Conservation (phyloP, 768 basidiomycete genomes). For the Hygrophoropsis aurantiaca region DNA sequence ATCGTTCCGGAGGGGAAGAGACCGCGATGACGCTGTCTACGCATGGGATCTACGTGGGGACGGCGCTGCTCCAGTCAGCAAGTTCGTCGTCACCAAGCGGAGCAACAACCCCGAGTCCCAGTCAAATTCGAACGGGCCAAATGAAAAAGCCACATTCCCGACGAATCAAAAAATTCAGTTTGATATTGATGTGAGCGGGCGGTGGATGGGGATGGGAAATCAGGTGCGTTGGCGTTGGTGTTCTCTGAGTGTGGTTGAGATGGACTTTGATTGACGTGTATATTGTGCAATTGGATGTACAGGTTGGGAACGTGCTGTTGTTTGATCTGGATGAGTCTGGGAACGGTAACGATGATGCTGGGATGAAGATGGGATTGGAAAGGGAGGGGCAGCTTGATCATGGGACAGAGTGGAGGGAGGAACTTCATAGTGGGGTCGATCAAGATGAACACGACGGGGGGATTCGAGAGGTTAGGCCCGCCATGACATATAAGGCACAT, state of each 20-base stretch:
- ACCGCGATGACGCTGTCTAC: constrained; percentile 57
- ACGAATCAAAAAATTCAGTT: constrained; percentile 84
- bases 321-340: constrained; percentile 53
- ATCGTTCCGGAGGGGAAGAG: constrained; percentile 66
- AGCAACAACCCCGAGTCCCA: no score
- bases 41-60: constrained; percentile 79
- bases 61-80: constrained; percentile 39
- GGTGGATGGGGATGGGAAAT: constrained; percentile 63
- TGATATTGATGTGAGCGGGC: constrained; percentile 70
- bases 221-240: constrained; percentile 45
- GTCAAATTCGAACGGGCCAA: no score
- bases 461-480: not conserved
- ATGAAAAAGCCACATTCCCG: not conserved
- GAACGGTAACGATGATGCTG: constrained; percentile 6
- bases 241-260: not conserved
- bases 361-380: constrained; percentile 7
- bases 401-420: not conserved
- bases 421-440: not conserved
- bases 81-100: constrained; percentile 22
- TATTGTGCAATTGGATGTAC: not conserved
- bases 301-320: constrained; percentile 61
- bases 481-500: not conserved
- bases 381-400: not conserved
- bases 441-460: not conserved
- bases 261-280: no score